A percentile compares a stretch with the other conserved stretches of the same genome.
Conservation (phyloP, 768 basidiomycete species). For the Imleria badia region DNA sequence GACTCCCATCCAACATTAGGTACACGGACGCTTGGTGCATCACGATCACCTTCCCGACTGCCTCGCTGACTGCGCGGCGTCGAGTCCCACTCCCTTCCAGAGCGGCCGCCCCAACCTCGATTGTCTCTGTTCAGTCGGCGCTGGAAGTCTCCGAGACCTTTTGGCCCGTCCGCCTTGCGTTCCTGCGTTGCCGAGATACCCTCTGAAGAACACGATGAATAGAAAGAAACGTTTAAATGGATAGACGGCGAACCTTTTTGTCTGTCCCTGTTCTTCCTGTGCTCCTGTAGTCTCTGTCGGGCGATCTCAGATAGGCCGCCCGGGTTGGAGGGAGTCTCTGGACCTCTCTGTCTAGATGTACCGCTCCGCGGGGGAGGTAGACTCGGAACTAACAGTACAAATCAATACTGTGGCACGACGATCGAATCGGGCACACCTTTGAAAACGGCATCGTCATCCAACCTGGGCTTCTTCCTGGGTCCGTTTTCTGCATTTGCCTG, state of each 20-base stretch:
- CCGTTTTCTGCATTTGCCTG: constrained; percentile 46
- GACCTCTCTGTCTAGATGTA: constrained; percentile 72
- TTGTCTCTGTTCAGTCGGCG: constrained; percentile 84
- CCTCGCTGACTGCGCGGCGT: constrained; percentile 62
- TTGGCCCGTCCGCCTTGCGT: constrained; percentile 55
- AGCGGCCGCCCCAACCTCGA: constrained; percentile 43
- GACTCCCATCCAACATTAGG: constrained; percentile 95
- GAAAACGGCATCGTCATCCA: constrained; percentile 71
- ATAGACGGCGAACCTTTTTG: constrained; percentile 50
- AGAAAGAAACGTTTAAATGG: not conserved
- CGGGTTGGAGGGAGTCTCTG: constrained; percentile 92
- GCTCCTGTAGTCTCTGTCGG: constrained; percentile 70
- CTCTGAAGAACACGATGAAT: constrained; percentile 41
- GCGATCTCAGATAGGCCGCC: constrained; percentile 83
- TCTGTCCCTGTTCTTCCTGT: constrained; percentile 67
- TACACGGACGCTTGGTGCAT: constrained; percentile 82
- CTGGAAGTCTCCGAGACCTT: constrained; percentile 90
- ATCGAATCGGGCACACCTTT: constrained; percentile 61
- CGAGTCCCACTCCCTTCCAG: constrained; percentile 50
- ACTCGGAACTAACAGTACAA: constrained; percentile 59
- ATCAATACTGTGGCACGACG: not conserved
- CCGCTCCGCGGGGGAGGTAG: constrained; percentile 58
- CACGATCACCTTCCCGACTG: constrained; percentile 40
- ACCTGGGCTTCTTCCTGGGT: constrained; percentile 61
- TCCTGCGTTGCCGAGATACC: constrained; percentile 67